Percentiles rank a stretch among this genome's conserved stretches.
Evolutionary conservation across 1,139 yeast genomes (phyloP).

Genomic region (Suhomyces bribrorum): DNA sequence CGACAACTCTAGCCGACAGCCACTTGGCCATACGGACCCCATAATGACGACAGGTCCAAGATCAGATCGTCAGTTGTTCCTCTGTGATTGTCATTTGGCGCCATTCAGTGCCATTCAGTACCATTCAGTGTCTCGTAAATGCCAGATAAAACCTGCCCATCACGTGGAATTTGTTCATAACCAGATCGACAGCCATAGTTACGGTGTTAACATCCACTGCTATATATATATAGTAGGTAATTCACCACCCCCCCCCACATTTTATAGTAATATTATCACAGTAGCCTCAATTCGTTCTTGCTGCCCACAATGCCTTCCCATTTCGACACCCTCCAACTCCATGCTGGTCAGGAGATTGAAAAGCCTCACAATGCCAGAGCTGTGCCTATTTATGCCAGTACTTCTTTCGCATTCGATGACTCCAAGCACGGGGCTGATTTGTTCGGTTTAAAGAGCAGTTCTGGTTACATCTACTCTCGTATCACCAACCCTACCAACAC

Average conservation of each 20-base stretch:
- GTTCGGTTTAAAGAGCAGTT: conserved; percentile 76
- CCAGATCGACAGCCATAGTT: too few species aligned
- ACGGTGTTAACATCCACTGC: too few species aligned
- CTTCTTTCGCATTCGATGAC: conserved; percentile 82
- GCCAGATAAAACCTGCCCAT: too few species aligned
- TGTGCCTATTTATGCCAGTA: conserved; percentile 86
- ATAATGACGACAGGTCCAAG: too few species aligned
- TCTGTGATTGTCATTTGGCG: too few species aligned
- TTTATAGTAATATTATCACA: not conserved
- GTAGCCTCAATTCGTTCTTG: not conserved
- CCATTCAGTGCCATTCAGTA: too few species aligned
- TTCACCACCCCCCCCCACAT: not conserved
- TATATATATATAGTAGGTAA: not conserved
- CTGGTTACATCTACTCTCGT: conserved; percentile 86
- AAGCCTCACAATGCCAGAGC: conserved; percentile 75
- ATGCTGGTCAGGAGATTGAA: conserved; percentile 80
- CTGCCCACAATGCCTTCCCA: conserved; percentile 51
- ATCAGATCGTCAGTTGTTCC: too few species aligned
- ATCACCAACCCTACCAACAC: conserved; percentile 91
- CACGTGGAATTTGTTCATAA: conserved; percentile 7
- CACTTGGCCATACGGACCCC: too few species aligned
- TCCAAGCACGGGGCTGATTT: conserved; percentile 91
- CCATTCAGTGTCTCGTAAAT: too few species aligned
- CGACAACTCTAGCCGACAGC: too few species aligned
- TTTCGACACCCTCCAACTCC: conserved; percentile 90